Evolutionary conservation across 108 stramenopile species (phyloP), one percentile per base, ranked within the genome.

Genomic region (Skeletonema grethae): DNA sequence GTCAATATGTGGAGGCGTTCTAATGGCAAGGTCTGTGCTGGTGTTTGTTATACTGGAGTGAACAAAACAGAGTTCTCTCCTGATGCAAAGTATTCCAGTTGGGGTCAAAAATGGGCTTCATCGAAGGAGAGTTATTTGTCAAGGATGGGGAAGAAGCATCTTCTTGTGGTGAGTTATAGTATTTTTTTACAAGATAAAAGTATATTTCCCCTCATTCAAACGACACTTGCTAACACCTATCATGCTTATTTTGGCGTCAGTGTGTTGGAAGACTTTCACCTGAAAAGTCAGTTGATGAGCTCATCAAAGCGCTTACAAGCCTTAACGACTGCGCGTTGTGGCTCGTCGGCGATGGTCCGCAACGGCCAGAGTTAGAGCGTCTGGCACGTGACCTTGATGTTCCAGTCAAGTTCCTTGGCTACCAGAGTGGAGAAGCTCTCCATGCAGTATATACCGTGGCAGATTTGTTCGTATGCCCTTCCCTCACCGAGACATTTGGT

Each of bases 331-430:
- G 77, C 38, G 78, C 74, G 0, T 36, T 85, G 39, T 85, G 84
- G 84, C 61, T 85, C 6, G 84, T 85, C 9, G 84, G 84, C 1
- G 84, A 85, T 79, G 84, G 84, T 16, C 77, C 82, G 6, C 55
- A 67, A 35, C 72, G 84, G 8, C 65, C 73, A 55, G 68, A 80
- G 57, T 70, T 80, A 0, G 79, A 80, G 32, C 61, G 68, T 35
- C 22, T 75, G 0, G 75, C 74, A 9, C 53, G 69, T 20, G 57
- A 76, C 6, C 48, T 82, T 0, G 28, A 72, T 5, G 73, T 83
- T 24, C 74, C 84, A 29, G 82, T 80, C 15, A 74, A 85, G 58
- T 85, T 85, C 58, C 53, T 80, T 28, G 82, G 84, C 1, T 85
- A 85, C 24, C 82, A 82, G 65, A 70, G 67, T 31, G 84, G 84